These are phyloP conservation scores for Dalbergia oliveri DNA, from an alignment of 306 rosid species.

Conservation along the genomic window DNA sequence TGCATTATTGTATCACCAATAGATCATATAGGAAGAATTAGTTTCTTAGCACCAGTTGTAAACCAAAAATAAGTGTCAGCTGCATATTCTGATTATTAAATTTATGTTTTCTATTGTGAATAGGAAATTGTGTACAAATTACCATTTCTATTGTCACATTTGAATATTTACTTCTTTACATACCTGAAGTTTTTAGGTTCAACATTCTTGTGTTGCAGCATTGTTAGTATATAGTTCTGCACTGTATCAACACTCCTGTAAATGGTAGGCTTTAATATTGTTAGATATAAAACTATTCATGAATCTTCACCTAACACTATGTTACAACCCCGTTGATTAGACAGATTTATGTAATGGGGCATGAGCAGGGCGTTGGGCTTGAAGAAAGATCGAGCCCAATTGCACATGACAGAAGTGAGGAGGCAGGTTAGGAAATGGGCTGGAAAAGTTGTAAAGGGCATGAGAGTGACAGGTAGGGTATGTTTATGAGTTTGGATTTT, in stretches of 20 bases:
- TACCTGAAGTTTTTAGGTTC: slow-evolving; percentile 2
- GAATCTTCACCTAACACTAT: not conserved
- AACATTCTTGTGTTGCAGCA: slow-evolving; percentile 15
- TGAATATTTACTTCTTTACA: slow-evolving; percentile 6
- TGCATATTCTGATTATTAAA: slow-evolving; percentile 13
- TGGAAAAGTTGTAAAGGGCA: too few species aligned
- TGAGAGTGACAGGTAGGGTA: too few species aligned
- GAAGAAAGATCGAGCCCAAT: too few species aligned
- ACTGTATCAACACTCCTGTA: too few species aligned
- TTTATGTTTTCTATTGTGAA: not conserved
- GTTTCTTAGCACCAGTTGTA: slow-evolving; percentile 7
- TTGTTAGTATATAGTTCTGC: not conserved
- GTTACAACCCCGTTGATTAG: too few species aligned
- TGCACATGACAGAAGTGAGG: too few species aligned
- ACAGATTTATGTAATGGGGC: too few species aligned
- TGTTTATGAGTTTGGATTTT: too few species aligned
- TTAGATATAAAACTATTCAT: not conserved
- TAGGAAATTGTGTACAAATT: not conserved
- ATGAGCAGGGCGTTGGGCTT: too few species aligned
- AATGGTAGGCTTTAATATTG: slow-evolving; percentile 13
- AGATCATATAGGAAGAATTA: not conserved
- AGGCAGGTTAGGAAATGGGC: too few species aligned
- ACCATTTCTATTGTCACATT: slow-evolving; percentile 21
- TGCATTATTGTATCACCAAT: not conserved
- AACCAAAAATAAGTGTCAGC: not conserved